Conservation (phyloP, 2,329 filamentous ascomycete species). For the Orbilia brochopaga region DNA sequence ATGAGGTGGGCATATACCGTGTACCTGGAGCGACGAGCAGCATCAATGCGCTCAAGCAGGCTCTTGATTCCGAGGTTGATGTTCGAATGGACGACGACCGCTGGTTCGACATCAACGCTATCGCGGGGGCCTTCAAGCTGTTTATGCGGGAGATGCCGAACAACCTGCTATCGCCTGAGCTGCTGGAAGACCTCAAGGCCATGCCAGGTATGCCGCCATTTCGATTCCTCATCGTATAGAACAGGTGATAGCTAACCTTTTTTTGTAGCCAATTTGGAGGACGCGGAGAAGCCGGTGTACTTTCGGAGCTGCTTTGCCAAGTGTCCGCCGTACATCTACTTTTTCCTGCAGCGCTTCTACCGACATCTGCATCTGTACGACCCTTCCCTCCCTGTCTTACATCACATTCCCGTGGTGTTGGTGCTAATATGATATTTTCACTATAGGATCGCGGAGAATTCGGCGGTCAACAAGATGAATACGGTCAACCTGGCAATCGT, state of each 20-base stretch:
- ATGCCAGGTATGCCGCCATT: constrained; percentile 67
- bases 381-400: not conserved
- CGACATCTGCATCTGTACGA: constrained; percentile 54
- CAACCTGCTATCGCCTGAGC: constrained; percentile 59
- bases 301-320: constrained; percentile 48
- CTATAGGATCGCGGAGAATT: constrained; percentile 54
- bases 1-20: constrained; percentile 55
- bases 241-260: not conserved
- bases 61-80: constrained; percentile 55
- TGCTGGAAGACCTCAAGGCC: constrained; percentile 68
- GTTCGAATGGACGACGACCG: constrained; percentile 56
- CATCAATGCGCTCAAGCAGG: constrained; percentile 54
- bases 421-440: constrained; percentile 14
- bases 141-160: constrained; percentile 56
- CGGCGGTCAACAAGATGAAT: constrained; percentile 55
- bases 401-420: not conserved
- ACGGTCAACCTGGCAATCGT: constrained; percentile 55
- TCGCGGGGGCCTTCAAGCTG: constrained; percentile 55
- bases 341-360: constrained; percentile 55
- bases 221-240: no score
- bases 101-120: constrained; percentile 56
- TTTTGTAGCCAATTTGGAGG: constrained; percentile 43
- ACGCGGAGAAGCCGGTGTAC: constrained; percentile 39
- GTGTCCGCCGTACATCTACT: constrained; percentile 53
- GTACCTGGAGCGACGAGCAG: constrained; percentile 55